phyloP scores from a whole-genome alignment of 305 asterid species.

The Solanum hybrid region DNA sequence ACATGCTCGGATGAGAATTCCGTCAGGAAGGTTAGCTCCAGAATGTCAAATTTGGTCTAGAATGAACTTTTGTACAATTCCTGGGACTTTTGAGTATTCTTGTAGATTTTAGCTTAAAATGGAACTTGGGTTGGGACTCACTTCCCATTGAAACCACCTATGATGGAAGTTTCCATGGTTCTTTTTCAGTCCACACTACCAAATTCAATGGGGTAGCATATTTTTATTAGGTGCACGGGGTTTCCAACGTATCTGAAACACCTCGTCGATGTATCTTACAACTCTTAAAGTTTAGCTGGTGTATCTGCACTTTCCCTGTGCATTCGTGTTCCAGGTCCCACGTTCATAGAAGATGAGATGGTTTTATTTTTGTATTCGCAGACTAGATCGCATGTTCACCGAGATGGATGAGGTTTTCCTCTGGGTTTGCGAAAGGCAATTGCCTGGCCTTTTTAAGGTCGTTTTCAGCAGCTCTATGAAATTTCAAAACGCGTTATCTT shows the following conservation, averaged over 20 bases:
- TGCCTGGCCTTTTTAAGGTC: neutral
- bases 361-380: too few relatives aligned
- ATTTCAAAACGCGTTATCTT: too few relatives aligned
- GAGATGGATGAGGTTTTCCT: neutral
- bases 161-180: neutral
- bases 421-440: neutral
- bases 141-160: neutral
- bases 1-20: neutral
- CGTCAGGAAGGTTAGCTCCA: neutral
- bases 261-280: neutral
- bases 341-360: neutral
- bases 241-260: neutral
- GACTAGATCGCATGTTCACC: neutral
- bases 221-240: neutral
- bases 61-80: neutral
- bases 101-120: neutral
- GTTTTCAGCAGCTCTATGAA: neutral
- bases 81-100: neutral
- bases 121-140: neutral
- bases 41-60: neutral
- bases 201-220: neutral
- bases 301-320: neutral
- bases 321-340: neutral
- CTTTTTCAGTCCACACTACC: neutral
- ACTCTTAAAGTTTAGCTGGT: neutral